Evolutionary conservation across 2,329 filamentous ascomycete genomes (phyloP).

Genomic region (Monilinia vaccinii-corymbosi): DNA sequence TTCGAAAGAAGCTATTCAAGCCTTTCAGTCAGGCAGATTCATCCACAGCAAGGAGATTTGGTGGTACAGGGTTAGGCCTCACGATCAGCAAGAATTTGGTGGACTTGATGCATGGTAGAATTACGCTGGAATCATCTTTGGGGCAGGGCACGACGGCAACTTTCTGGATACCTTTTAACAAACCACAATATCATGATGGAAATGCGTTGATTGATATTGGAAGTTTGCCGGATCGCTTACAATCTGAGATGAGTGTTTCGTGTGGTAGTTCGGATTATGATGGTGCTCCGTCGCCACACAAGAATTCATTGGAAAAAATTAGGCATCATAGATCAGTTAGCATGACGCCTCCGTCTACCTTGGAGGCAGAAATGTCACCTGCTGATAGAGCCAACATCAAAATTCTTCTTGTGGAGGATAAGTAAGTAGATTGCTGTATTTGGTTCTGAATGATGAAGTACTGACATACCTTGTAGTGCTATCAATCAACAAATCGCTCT

Average conservation of each 20-base stretch:
- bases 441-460: background rate
- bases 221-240: conserved; percentile 57
- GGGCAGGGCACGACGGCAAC: conserved; percentile 64
- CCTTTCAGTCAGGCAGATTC: conserved; percentile 78
- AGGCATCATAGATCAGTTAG: conserved; percentile 13
- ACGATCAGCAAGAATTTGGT: conserved; percentile 76
- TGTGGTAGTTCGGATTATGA: conserved; percentile 59
- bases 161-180: conserved; percentile 71
- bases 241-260: conserved; percentile 54
- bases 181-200: conserved; percentile 45
- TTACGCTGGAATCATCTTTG: conserved; percentile 57
- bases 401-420: conserved; percentile 74
- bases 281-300: conserved; percentile 34
- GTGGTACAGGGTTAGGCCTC: conserved; percentile 67
- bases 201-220: conserved; percentile 51
- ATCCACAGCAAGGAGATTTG: conserved; percentile 69
- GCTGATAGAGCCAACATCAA: conserved; percentile 54
- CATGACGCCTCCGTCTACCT: conserved; percentile 27
- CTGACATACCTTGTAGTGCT: conserved; percentile 31
- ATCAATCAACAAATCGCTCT: conserved; percentile 71
- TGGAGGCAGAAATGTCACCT: conserved; percentile 41
- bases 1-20: conserved; percentile 63
- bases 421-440: conserved; percentile 41
- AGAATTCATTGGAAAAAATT: conserved; percentile 19
- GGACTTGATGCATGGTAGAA: conserved; percentile 71